These are phyloP conservation scores for Torrubiella hemipterigena DNA, from an alignment of 2,329 filamentous ascomycete genomes.

Conservation along the genomic window DNA sequence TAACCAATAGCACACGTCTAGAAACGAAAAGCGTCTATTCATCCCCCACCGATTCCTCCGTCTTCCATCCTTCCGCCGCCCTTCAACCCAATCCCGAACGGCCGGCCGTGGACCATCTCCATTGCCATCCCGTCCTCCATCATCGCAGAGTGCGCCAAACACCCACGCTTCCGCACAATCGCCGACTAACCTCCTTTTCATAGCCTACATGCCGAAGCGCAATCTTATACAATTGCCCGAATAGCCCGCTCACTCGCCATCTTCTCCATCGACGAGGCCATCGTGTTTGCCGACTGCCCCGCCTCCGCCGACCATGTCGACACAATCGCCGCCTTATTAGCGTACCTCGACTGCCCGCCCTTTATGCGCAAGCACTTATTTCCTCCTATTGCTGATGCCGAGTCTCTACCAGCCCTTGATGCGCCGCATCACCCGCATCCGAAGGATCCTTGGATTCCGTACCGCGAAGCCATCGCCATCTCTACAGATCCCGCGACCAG, in stretches of 20 bases:
- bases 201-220: slow-evolving; percentile 61
- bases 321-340: slow-evolving; percentile 68
- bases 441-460: slow-evolving; percentile 61
- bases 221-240: slow-evolving; percentile 59
- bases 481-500: slow-evolving; percentile 1
- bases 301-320: slow-evolving; percentile 54
- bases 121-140: slow-evolving; percentile 57
- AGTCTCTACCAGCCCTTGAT: slow-evolving; percentile 64
- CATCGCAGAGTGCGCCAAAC: slow-evolving; percentile 51
- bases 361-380: slow-evolving; percentile 69
- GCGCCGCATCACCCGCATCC: slow-evolving; percentile 73
- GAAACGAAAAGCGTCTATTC: slow-evolving; percentile 4
- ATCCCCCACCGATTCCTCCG: background rate
- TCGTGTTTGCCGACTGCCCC: slow-evolving; percentile 65
- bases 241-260: slow-evolving; percentile 73
- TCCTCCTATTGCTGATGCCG: slow-evolving; percentile 62
- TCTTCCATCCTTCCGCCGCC: background rate
- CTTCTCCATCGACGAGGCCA: slow-evolving; percentile 74
- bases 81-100: slow-evolving; percentile 2
- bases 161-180: background rate
- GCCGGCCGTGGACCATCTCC: slow-evolving; percentile 6
- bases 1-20: no score
- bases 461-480: slow-evolving; percentile 64
- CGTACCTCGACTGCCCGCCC: slow-evolving; percentile 74
- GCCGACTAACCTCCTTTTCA: slow-evolving; percentile 1